A percentile compares a stretch with the other conserved stretches of the same genome.
These are phyloP conservation scores for Amoebophrya sp. DNA, from an alignment of 169 alveolate species.

Conservation along the genomic window DNA sequence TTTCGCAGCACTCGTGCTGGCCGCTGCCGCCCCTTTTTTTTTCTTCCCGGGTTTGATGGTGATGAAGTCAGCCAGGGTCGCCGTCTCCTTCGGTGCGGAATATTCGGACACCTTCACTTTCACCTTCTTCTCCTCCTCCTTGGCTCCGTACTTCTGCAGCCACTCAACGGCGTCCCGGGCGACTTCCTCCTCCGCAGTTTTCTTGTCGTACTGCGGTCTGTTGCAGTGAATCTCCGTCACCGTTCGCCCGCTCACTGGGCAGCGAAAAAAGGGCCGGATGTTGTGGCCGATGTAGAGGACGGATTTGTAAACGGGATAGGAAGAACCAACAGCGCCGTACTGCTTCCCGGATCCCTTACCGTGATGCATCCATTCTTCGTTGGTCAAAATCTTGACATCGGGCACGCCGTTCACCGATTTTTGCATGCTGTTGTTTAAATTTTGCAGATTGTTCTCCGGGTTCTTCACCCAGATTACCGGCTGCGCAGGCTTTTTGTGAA, in stretches of 20 bases:
- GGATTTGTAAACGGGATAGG: background rate
- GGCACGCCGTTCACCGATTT: background rate
- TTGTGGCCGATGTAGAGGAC: background rate
- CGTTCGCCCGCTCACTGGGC: background rate
- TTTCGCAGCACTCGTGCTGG: no score
- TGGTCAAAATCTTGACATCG: background rate
- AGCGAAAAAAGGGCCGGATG: background rate
- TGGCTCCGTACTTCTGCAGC: background rate
- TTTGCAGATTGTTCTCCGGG: background rate
- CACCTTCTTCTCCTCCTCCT: background rate
- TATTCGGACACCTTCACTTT: background rate
- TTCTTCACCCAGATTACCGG: background rate
- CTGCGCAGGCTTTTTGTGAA: no score
- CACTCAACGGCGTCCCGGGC: background rate
- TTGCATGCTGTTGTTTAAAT: background rate
- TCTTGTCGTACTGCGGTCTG: background rate
- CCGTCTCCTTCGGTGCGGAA: background rate
- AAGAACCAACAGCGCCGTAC: background rate
- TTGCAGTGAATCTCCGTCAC: background rate
- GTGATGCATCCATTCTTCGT: background rate
- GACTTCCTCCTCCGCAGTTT: background rate
- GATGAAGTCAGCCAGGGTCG: background rate
- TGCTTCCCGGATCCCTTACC: background rate
- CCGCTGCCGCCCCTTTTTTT: background rate
- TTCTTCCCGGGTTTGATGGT: background rate